Evolutionary conservation across 2,329 filamentous ascomycete genomes (phyloP).

Genomic region (Sarocladium kiliense): DNA sequence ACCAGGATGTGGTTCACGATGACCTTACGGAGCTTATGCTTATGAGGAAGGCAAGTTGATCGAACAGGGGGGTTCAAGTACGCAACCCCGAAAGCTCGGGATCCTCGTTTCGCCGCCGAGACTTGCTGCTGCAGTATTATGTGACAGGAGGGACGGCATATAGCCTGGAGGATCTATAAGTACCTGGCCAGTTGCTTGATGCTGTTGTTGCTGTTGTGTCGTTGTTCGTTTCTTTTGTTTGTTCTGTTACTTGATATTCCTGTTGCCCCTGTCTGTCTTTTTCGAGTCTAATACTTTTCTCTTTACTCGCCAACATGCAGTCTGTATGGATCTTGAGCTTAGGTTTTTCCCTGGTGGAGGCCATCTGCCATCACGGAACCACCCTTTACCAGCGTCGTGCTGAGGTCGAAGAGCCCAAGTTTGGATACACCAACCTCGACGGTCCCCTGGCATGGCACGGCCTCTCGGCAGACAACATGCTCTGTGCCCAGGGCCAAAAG

Average conservation of each 20-base stretch:
- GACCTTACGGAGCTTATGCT: not conserved
- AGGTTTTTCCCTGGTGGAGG: slow-evolving; percentile 17
- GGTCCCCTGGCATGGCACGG: slow-evolving; percentile 47
- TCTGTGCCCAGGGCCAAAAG: slow-evolving; percentile 38
- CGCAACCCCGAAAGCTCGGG: not conserved
- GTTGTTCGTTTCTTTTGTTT: not conserved
- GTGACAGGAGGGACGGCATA: not conserved
- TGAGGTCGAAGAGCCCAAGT: slow-evolving; percentile 26
- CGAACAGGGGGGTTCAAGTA: not conserved
- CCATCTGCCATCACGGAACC: slow-evolving; percentile 30
- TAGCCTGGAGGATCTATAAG: not conserved
- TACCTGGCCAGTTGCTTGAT: not conserved
- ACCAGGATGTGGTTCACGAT: not conserved
- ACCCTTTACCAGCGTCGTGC: slow-evolving; percentile 24
- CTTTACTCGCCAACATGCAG: slow-evolving; percentile 16
- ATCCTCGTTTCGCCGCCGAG: slow-evolving; percentile 1
- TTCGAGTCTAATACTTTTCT: not conserved
- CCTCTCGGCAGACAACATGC: slow-evolving; percentile 32
- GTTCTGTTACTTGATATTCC: not conserved
- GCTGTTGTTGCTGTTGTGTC: not conserved
- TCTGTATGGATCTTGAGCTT: slow-evolving; percentile 13
- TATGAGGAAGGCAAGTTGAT: not conserved
- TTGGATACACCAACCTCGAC: slow-evolving; percentile 33
- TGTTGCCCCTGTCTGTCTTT: not conserved
- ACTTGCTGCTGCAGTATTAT: not conserved